Conservation (phyloP, 345 rosid genomes). For the Raphanus sativus region DNA sequence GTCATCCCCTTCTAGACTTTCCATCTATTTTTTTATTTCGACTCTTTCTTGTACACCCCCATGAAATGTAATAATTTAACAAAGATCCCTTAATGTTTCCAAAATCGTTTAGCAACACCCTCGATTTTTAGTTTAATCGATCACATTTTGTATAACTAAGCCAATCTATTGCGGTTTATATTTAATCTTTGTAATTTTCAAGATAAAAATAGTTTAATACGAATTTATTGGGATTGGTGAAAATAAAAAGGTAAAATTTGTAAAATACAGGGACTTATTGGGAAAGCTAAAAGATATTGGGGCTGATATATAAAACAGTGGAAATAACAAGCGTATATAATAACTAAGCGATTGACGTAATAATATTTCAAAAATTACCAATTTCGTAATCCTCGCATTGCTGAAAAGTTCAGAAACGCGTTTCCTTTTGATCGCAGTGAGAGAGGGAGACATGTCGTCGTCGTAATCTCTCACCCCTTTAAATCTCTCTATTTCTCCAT, state of each 20-base stretch:
- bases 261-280: not conserved
- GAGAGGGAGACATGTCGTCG: constrained; percentile 29
- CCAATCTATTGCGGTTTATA: not conserved
- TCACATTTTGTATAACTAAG: not conserved
- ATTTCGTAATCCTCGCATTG: not conserved
- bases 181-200: not conserved
- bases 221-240: not conserved
- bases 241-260: not conserved
- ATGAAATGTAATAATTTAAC: not conserved
- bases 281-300: not conserved
- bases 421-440: constrained; percentile 7
- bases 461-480: not conserved
- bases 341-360: not conserved
- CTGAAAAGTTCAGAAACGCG: constrained; percentile 34
- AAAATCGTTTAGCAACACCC: not conserved
- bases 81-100: not conserved
- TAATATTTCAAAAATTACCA: not conserved
- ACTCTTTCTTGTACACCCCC: not conserved
- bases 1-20: constrained; percentile 26
- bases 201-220: not conserved
- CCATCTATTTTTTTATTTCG: not conserved
- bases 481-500: constrained; percentile 1
- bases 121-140: not conserved
- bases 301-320: not conserved
- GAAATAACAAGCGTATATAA: not conserved